Evolutionary conservation across 2,329 filamentous ascomycete species (phyloP), one percentile per base, ranked within the genome.

Genomic region (Kalmusia sp.): DNA sequence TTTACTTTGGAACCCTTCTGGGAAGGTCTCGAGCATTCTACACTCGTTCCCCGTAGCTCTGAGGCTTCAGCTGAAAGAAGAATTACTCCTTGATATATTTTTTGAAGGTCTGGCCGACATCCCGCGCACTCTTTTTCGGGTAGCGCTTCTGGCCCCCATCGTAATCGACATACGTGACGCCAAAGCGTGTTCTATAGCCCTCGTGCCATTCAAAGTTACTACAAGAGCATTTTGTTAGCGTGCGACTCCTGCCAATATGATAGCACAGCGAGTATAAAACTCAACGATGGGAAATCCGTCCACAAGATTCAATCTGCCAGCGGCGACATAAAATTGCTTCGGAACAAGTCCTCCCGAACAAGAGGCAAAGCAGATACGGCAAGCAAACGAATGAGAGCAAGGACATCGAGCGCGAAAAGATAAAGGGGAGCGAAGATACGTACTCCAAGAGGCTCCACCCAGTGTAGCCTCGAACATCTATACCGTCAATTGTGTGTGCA

Each of bases 161-260:
- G 72, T 95, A 96, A 76, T 96, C 91, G 47, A 96, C 91, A 71
- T 83, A 95, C 6, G 88, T 91, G 51, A 92, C 90, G 22, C 91
- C 91, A 66, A 96, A 96, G 34, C 91, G 84, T 37, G 91, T 95
- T 77, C 91, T 87, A 69, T 93, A 96, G 9, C 91, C 91, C 72
- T 96, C 91, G n/a, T 91, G 90, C 90, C 90, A 93, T 76, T 93
- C 91, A 67, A 93, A 93, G 79, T 93, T 93, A 76, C 82, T 85
- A 65, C 50, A 65, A 51, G 58, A 53, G 63, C 52, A 40, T n/a
- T 14, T n/a, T 35, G 59, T 71, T 62, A 69, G 67, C 49, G 49
- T 44, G 22, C 6, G 14, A n/a, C 47, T 44, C 39, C 17, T 21
- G 27, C 34, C n/a, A 28, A 24, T 34, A 21, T 33, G n/a, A 43